A percentile compares a stretch with the other conserved stretches of the same genome.
phyloP scores from a whole-genome alignment of 768 basidiomycete genomes.

The Panellus pusillus region DNA sequence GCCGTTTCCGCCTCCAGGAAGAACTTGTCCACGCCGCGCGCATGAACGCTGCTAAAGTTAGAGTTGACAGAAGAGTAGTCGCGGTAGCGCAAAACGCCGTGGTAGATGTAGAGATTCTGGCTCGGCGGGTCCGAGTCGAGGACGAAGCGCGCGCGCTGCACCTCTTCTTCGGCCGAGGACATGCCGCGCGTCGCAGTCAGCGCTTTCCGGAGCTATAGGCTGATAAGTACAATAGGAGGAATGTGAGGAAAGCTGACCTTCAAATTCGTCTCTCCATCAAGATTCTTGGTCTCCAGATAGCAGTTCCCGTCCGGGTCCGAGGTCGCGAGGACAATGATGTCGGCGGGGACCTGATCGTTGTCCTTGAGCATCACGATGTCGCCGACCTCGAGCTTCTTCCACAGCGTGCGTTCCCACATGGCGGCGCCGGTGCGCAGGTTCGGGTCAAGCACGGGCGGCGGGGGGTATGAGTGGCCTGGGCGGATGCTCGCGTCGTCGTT shows the following conservation, averaged over 20 bases:
- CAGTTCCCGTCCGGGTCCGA: slow-evolving; percentile 91
- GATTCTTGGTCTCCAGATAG: slow-evolving; percentile 96
- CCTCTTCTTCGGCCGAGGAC: slow-evolving; percentile 75
- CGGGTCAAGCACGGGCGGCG: slow-evolving; percentile 80
- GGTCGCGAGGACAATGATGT: slow-evolving; percentile 89
- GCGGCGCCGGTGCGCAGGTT: slow-evolving; percentile 62
- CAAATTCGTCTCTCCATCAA: slow-evolving; percentile 97
- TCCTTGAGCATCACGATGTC: slow-evolving; percentile 89
- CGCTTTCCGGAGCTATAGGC: slow-evolving; percentile 56
- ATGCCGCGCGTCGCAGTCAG: slow-evolving; percentile 76
- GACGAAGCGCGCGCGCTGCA: slow-evolving; percentile 83
- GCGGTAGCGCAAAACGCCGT: slow-evolving; percentile 75
- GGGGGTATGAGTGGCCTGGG: slow-evolving; percentile 47
- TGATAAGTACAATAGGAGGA: neutral
- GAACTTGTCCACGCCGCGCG: slow-evolving; percentile 2
- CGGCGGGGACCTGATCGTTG: slow-evolving; percentile 89
- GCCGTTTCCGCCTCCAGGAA: no score
- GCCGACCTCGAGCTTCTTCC: slow-evolving; percentile 99
- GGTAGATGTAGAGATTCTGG: slow-evolving; percentile 90
- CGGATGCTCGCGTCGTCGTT: slow-evolving; percentile 30
- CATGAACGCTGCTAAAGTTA: slow-evolving; percentile 15
- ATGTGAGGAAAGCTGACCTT: slow-evolving; percentile 40
- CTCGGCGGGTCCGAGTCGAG: slow-evolving; percentile 94
- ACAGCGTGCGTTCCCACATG: slow-evolving; percentile 91
- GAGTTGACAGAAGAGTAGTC: slow-evolving; percentile 14